Evolutionary conservation across 805 yeast genomes (phyloP), one percentile per base, ranked within the genome.

Genomic region (Teunomyces stri): DNA sequence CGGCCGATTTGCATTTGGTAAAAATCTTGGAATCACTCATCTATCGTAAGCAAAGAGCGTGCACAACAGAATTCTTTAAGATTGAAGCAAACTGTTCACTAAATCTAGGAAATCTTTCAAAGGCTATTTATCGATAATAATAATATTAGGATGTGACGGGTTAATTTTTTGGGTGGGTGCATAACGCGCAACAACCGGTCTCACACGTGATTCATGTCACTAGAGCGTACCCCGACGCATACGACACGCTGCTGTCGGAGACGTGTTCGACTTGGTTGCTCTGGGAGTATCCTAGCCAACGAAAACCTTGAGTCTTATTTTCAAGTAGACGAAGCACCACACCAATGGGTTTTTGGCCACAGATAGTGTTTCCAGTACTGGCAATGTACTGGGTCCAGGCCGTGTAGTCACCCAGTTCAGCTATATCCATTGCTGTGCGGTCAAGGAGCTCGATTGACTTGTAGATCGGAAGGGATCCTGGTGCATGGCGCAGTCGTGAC

Each of bases 271-370:
- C 92, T 9, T 63, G 59, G 42, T 81, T 79, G 60, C 96, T 87
- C 65, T 92, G 97, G 0, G 85, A 69, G 60, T 92, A 92, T 0
- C 86, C 87, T 11, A 84, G 72, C 96, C 96, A 89, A 22, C 77
- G 54, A 54, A 89, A 79, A 4, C 53, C 62, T 0, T 64, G 66
- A 34, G 56, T 54, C n/a, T 58, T 52, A 11, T 61, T 47, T 49
- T 84, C 85, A 50, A 84, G 61, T 2, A 84, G 63, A 16, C 72
- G 68, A 44, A 92, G 61, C 15, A 92, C 61, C 6, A 89, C 70
- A 2, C 80, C 78, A 30, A 94, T 73, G 0, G 98, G 97, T 50
- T 81, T 83, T 49, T 90, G 87, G 0, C 99, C 99, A 66, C 99
- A 94, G 13, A 94, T 86, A 0, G 99, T 94, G 67, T 92, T 91